These are phyloP conservation scores for Lentinula sp. DNA, from an alignment of 768 basidiomycete species.

Conservation along the genomic window DNA sequence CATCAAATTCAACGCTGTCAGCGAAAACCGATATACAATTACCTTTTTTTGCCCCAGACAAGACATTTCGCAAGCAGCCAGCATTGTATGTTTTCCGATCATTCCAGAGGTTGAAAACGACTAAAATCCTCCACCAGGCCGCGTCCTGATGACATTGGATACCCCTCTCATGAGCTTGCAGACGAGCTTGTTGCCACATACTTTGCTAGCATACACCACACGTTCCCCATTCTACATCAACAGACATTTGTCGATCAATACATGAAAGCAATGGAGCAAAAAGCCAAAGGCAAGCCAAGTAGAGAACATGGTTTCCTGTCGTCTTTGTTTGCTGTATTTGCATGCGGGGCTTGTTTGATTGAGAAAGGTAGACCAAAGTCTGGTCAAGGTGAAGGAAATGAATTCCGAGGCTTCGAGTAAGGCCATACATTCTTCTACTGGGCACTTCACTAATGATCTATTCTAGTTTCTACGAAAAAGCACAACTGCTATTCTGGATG, in stretches of 20 bases:
- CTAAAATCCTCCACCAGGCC: slow-evolving; percentile 3
- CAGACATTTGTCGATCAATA: slow-evolving; percentile 12
- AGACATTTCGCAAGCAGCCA: slow-evolving; percentile 6
- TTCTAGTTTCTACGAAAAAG: slow-evolving; percentile 11
- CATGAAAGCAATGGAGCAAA: slow-evolving; percentile 9
- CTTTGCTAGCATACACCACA: slow-evolving; percentile 12
- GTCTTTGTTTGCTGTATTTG: slow-evolving; percentile 13
- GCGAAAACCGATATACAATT: slow-evolving; percentile 6
- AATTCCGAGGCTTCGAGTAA: slow-evolving; percentile 13
- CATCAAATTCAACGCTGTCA: slow-evolving; percentile 2
- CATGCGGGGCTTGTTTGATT: slow-evolving; percentile 11
- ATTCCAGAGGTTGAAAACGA: background rate
- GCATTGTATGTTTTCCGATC: slow-evolving; percentile 5
- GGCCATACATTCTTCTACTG: background rate
- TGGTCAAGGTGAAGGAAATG: background rate
- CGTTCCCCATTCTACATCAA: slow-evolving; percentile 14
- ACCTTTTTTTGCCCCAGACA: slow-evolving; percentile 9
- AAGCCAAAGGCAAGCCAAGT: slow-evolving; percentile 4
- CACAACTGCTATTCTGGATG: slow-evolving; percentile 13
- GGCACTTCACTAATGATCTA: background rate
- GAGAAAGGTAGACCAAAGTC: background rate
- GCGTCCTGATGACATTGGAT: slow-evolving; percentile 9
- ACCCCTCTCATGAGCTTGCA: slow-evolving; percentile 10
- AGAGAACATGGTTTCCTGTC: slow-evolving; percentile 11
- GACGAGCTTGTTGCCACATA: slow-evolving; percentile 14